Base-by-base conservation (phyloP, 2,329 filamentous ascomycete species). In the Fusarium fujikuroi region DNA sequence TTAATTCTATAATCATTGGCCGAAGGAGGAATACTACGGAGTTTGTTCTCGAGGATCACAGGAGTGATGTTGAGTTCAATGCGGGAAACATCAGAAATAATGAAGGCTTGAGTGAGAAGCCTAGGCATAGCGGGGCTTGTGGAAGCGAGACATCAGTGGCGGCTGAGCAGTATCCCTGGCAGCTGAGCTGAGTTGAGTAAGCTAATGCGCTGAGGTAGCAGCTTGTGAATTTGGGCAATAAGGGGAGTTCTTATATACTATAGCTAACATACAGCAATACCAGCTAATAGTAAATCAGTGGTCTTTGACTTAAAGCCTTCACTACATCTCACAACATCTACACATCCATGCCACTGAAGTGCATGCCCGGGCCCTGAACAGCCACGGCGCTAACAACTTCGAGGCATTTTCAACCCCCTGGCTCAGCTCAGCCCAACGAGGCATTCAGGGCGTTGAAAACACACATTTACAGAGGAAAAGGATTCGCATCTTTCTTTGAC, bases 61-160 rank as follows among this genome's bases (percentile, higher is more conserved):
- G 25, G 1, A 40, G 18, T 7, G 46, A 63, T 18, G n/a, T 37
- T 3, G 73, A 61, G 21, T 40, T 72, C 2, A 40, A 58, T 12
- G 7, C 34, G 4, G 57, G 43, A 19, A 21, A 23, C 5, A 21
- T 32, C 39, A 37, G 11, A 19, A 44, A 32, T 14, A 21, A 39
- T 8, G 54, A 28, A 6, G 44, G 54, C 5, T 52, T 23, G 21
- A 54, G 49, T 14, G 36, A 44, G 32, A 59, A 34, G 28, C 37
- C 49, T 7, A 25, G 11, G 9, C 47, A 32, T 28, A 23, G 25
- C 4, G 28, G 30, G 15, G n/a, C 21, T 7, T 74, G 52, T 23
- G 68, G 72, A 2, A 72, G 36, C 0, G 34, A 72, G 34, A 69
- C 68, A 11, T 37, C 19, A 6, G 65, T 69, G 5, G 49, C 42